A percentile compares a stretch with the other conserved stretches of the same genome.
Conservation (phyloP, 371 early-diverging fungal species). For the Mucor racemosus region DNA sequence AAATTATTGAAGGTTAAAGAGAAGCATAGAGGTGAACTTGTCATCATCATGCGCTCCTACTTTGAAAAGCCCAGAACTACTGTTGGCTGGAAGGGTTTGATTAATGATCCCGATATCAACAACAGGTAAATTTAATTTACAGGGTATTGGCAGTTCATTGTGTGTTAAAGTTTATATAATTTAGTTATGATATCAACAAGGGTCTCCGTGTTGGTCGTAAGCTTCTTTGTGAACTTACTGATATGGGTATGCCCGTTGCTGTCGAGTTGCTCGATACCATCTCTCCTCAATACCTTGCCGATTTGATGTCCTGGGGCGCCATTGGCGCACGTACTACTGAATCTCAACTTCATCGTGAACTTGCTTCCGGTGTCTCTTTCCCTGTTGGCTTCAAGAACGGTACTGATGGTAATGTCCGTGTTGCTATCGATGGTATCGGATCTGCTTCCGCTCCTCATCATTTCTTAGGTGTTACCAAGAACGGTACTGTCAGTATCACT, state of each 20-base stretch:
- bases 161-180: constrained; percentile 23
- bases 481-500: constrained; percentile 91
- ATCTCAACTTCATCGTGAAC: constrained; percentile 87
- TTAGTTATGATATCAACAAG: constrained; percentile 86
- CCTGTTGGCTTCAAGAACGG: constrained; percentile 96
- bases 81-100: constrained; percentile 94
- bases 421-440: constrained; percentile 90
- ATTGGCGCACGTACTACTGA: constrained; percentile 94
- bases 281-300: constrained; percentile 84
- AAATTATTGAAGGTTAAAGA: constrained; percentile 57
- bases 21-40: constrained; percentile 55
- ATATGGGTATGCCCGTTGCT: constrained; percentile 86
- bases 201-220: constrained; percentile 88
- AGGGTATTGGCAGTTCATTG: background rate
- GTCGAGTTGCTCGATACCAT: constrained; percentile 80
- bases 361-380: constrained; percentile 90
- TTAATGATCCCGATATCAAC: constrained; percentile 81
- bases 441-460: constrained; percentile 87
- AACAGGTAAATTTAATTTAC: constrained; percentile 43
- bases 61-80: constrained; percentile 96
- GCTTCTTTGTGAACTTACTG: constrained; percentile 74
- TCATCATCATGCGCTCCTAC: constrained; percentile 91
- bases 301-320: constrained; percentile 85
- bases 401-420: constrained; percentile 85
- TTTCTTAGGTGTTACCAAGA: constrained; percentile 95